Percentiles rank a stretch among this genome's conserved stretches.
Conservation (phyloP, 768 basidiomycete genomes). For the Russula virescens region DNA sequence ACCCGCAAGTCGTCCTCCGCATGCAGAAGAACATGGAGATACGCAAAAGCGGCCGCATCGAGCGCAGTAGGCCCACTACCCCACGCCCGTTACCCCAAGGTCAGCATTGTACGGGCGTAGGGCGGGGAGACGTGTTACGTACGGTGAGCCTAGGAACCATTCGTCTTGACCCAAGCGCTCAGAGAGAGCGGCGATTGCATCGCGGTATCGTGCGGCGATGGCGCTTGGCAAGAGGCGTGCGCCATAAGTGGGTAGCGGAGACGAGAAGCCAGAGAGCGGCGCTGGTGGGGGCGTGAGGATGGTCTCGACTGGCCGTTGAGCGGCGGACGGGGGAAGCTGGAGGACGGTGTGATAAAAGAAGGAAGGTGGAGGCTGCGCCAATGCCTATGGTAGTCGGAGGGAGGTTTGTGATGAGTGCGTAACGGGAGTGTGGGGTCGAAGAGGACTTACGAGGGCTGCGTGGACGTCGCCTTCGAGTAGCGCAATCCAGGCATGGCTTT, state of each 20-base stretch:
- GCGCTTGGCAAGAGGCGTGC: constrained; percentile 45
- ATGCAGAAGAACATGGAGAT: constrained; percentile 62
- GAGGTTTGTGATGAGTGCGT: constrained; percentile 14
- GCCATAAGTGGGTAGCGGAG: constrained; percentile 57
- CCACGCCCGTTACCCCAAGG: background rate
- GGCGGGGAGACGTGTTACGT: constrained; percentile 25
- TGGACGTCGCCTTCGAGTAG: constrained; percentile 74
- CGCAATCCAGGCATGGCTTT: constrained; percentile 78
- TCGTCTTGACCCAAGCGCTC: constrained; percentile 69
- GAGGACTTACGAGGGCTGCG: constrained; percentile 53
- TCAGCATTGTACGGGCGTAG: background rate
- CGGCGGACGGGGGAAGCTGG: constrained; percentile 33
- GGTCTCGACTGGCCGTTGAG: constrained; percentile 37
- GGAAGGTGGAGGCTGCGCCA: constrained; percentile 43
- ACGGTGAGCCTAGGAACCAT: constrained; percentile 80
- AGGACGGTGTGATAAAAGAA: constrained; percentile 39
- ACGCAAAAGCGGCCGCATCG: constrained; percentile 79
- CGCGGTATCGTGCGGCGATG: constrained; percentile 55
- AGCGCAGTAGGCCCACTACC: constrained; percentile 67
- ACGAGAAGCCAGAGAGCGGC: constrained; percentile 62
- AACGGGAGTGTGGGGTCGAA: background rate
- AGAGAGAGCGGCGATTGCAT: constrained; percentile 67
- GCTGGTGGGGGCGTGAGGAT: constrained; percentile 61
- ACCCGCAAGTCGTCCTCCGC: constrained; percentile 43
- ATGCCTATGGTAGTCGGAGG: constrained; percentile 33